Percentiles rank a stretch among this genome's conserved stretches.
Conservation (phyloP, 352 stramenopile species). For the Globisporangium spinosum region DNA sequence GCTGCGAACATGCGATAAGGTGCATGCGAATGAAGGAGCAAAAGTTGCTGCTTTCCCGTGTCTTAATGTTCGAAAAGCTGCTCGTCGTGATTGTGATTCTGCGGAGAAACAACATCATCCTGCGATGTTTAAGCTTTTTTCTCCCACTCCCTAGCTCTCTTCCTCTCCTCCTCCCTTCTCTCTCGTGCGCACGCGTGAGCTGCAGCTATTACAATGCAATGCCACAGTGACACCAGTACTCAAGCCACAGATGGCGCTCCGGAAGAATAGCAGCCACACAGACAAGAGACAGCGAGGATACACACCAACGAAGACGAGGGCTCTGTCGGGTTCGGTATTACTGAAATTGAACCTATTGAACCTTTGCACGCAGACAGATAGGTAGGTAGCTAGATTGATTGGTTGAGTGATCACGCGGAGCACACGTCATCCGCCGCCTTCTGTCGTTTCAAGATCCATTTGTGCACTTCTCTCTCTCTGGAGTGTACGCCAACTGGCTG, state of each 20-base stretch:
- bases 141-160: too few species aligned
- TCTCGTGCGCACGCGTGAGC: background rate
- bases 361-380: background rate
- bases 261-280: background rate
- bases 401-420: background rate
- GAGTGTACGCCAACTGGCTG: background rate
- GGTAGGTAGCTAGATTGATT: too few species aligned
- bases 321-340: background rate
- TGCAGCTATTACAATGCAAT: background rate
- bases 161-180: background rate
- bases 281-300: background rate
- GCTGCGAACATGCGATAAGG: background rate
- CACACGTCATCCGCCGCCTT: background rate
- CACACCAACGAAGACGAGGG: background rate
- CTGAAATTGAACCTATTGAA: background rate
- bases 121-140: background rate
- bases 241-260: too few species aligned
- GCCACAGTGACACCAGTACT: too few species aligned
- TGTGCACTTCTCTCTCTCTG: background rate
- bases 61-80: constrained; percentile 8
- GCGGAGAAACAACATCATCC: constrained; percentile 7
- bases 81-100: background rate
- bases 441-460: background rate
- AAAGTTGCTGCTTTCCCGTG: background rate
- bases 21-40: background rate